Evolutionary conservation across 2,329 filamentous ascomycete species (phyloP).

Genomic region (Curvularia hawaiiensis): DNA sequence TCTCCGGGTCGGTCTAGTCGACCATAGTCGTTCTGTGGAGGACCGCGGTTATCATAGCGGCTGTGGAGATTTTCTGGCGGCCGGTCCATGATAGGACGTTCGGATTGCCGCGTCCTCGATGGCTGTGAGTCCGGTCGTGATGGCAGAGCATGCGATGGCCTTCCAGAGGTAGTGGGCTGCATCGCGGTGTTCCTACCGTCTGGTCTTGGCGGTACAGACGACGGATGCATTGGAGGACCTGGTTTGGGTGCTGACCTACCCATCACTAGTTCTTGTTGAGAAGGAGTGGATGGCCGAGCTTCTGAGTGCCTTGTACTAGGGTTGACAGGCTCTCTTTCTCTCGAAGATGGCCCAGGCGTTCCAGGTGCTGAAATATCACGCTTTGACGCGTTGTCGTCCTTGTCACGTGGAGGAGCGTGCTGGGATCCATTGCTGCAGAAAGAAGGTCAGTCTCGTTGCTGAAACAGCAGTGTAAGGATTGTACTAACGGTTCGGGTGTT

Average conservation of each 20-base stretch:
- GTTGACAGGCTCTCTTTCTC: conserved; percentile 29
- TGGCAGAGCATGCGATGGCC: conserved; percentile 55
- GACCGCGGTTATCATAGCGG: conserved; percentile 44
- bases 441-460: conserved; percentile 22
- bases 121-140: conserved; percentile 65
- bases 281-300: conserved; percentile 17
- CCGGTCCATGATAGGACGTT: conserved; percentile 41
- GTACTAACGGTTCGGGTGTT: conserved; percentile 37
- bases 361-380: conserved; percentile 20
- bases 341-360: conserved; percentile 15
- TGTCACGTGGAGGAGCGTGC: conserved; percentile 24
- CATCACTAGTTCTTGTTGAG: conserved; percentile 22
- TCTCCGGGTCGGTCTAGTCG: conserved; percentile 52
- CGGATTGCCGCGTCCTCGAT: conserved; percentile 45
- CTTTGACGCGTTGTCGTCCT: conserved; percentile 22
- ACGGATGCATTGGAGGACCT: conserved; percentile 22
- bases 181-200: conserved; percentile 38
- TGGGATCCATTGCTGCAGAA: conserved; percentile 39
- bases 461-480: conserved; percentile 1
- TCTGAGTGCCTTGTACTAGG: conserved; percentile 18
- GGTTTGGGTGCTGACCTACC: conserved; percentile 15
- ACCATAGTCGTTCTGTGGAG: conserved; percentile 47
- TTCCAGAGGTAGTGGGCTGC: conserved; percentile 32
- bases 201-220: conserved; percentile 36
- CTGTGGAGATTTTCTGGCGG: conserved; percentile 29